These are phyloP conservation scores for Backusella sp. DNA, from an alignment of 192 early-diverging fungal genomes.

Conservation along the genomic window DNA sequence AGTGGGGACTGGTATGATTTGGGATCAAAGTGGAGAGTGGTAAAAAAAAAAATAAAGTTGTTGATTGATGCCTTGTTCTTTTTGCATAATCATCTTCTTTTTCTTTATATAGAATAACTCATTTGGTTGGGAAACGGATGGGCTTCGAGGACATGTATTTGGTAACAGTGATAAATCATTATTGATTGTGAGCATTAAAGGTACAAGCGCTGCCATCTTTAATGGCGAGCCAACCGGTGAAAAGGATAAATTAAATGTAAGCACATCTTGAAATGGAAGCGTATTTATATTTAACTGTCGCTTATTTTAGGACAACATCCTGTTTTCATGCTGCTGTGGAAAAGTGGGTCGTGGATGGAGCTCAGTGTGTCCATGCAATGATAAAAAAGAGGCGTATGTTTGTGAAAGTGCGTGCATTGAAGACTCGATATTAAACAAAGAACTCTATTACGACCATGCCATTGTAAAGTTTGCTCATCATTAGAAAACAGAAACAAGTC, in stretches of 20 bases:
- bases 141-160: slow-evolving; percentile 89
- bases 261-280: not conserved
- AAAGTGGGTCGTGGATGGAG: slow-evolving; percentile 78
- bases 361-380: slow-evolving; percentile 83
- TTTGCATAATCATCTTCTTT: slow-evolving; percentile 1
- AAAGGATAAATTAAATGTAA: slow-evolving; percentile 75
- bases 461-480: slow-evolving; percentile 34
- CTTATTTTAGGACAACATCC: slow-evolving; percentile 73
- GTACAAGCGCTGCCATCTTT: slow-evolving; percentile 69
- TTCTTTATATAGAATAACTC: slow-evolving; percentile 50
- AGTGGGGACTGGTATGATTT: slow-evolving; percentile 62
- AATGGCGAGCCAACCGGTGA: slow-evolving; percentile 66
- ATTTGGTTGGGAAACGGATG: slow-evolving; percentile 75
- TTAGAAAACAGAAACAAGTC: not conserved
- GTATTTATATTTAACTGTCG: not conserved
- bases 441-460: slow-evolving; percentile 68
- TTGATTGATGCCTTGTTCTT: not conserved
- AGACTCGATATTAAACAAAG: slow-evolving; percentile 56
- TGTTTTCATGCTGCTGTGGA: slow-evolving; percentile 97
- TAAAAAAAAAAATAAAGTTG: slow-evolving; percentile 25
- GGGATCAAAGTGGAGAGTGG: slow-evolving; percentile 56
- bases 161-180: slow-evolving; percentile 59
- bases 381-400: slow-evolving; percentile 37
- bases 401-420: slow-evolving; percentile 65
- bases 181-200: slow-evolving; percentile 86